Evolutionary conservation across 352 stramenopile species (phyloP), one percentile per base, ranked within the genome.

Genomic region (Thalassiosira hispida): DNA sequence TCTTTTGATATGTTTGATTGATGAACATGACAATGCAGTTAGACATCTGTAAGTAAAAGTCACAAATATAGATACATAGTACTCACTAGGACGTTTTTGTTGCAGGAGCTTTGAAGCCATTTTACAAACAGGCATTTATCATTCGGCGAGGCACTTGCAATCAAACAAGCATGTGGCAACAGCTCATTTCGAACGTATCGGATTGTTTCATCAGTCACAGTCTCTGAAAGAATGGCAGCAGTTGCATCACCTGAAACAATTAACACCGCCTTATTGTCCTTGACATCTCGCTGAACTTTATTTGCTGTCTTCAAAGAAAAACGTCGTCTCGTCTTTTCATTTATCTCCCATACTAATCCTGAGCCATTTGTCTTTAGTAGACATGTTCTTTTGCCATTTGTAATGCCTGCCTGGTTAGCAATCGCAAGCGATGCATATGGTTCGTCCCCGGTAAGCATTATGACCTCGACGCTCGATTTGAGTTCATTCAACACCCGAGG

Each of bases 371-470:
- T 23, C 67, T 69, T 79, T 7, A 79, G 38, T 14, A 73, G n/a
- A 47, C 67, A 49, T 18, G 53, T 59, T 16, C 63, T 70, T 22
- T 57, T 20, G 11, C 25, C 16, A 29, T 72, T 59, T 35, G 77
- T 62, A 12, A 91, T 72, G 11, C 64, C 59, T 42, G 79, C 61
- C 44, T 81, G 81, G 16, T 33, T 55, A 5, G 78, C 81, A 56
- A 83, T 77, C 7, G 71, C 47, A 40, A 91, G 18, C 12, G 81
- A 81, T 46, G 81, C 71, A 44, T 80, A 76, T 1, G 81, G 51
- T 23, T 83, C 74, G 73, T 91, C 85, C 49, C 85, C 85, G 27
- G 83, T 90, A 16, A 90, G 55, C 77, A 90, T 90, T 6, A 66
- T 66, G 7, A 80, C 42, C n/a, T 73, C 22, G 35, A 75, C 62